phyloP scores from a whole-genome alignment of 2,329 filamentous ascomycete species.

The Venturia carpophila region DNA sequence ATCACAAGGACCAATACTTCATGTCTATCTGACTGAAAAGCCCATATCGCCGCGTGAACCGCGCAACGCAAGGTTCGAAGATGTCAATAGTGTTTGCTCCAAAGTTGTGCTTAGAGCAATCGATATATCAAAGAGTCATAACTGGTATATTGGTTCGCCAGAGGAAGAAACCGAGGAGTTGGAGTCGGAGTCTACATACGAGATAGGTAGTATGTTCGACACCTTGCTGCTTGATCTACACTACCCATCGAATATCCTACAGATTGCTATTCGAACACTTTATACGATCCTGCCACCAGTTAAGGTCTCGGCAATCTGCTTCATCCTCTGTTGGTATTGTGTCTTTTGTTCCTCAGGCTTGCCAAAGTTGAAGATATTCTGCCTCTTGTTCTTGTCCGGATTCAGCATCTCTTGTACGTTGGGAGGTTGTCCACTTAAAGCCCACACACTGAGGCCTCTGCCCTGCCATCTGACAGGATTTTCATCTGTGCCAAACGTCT shows the following conservation, averaged over 20 bases:
- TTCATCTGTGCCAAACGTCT: constrained; percentile 60
- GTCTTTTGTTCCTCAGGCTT: constrained; percentile 30
- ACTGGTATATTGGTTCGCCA: too few relatives aligned
- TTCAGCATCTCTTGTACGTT: constrained; percentile 42
- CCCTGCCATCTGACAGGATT: constrained; percentile 35
- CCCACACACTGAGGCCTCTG: constrained; percentile 45
- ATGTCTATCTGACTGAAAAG: too few relatives aligned
- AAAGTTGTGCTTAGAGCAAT: too few relatives aligned
- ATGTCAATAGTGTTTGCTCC: too few relatives aligned
- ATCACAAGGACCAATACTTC: too few relatives aligned
- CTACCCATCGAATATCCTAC: neutral
- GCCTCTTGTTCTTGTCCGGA: constrained; percentile 20
- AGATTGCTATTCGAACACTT: neutral
- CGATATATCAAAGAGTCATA: too few relatives aligned
- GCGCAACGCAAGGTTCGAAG: too few relatives aligned
- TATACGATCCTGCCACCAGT: constrained; percentile 52
- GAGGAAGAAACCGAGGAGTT: neutral
- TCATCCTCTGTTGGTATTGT: constrained; percentile 43
- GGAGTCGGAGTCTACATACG: neutral
- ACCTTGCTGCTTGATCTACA: neutral
- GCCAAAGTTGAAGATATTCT: constrained; percentile 3
- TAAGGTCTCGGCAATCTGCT: constrained; percentile 57
- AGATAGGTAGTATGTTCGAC: neutral
- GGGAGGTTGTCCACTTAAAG: constrained; percentile 36
- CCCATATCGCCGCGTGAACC: too few relatives aligned